Evolutionary conservation across 2,329 filamentous ascomycete species (phyloP), one percentile per base, ranked within the genome.

Genomic region (Cladosporium halotolerans): DNA sequence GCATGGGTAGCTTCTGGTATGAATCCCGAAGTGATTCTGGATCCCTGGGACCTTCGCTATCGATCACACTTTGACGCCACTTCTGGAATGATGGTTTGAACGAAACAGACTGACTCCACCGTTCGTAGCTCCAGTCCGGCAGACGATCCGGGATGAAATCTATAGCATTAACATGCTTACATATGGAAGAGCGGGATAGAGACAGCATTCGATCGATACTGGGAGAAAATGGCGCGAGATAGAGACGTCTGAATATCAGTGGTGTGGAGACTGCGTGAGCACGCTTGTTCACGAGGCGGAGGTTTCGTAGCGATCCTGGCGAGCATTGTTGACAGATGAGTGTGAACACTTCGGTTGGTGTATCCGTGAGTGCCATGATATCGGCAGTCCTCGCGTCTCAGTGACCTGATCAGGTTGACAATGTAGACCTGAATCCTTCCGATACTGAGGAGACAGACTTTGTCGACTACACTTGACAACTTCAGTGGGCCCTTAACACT

Each of bases 331-430:
- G 55, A 42, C 57, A 50, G 9, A 66, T 60, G 33, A 58, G 46
- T 4, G 58, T 59, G 16, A 66, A 45, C n/a, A 68, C 55, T 58
- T 68, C 64, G 42, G 53, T 49, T 8, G 65, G 65, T 4, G 65
- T 54, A 19, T 41, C 43, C 13, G 36, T 14, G 13, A 39, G 36
- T 28, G 23, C 2, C 23, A 28, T 28, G 23, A 5, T 28, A 28
- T 28, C 18, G n/a, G 11, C 39, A 14, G 13, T 60, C 43, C 46
- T 57, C 41, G 32, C 19, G 39, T 34, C 23, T 28, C 23, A 28
- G 23, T 28, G 23, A 7, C 3, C 23, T 28, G 23, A 28, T 28
- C 23, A 28, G 7, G 23, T 28, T 18, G 16, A 18, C 16, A 18
- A 18, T 18, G 16, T 18, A 18, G 16, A 28, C 23, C 23, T 28